phyloP scores from a whole-genome alignment of 805 yeast species.

The Sugiyamaella valdiviana region DNA sequence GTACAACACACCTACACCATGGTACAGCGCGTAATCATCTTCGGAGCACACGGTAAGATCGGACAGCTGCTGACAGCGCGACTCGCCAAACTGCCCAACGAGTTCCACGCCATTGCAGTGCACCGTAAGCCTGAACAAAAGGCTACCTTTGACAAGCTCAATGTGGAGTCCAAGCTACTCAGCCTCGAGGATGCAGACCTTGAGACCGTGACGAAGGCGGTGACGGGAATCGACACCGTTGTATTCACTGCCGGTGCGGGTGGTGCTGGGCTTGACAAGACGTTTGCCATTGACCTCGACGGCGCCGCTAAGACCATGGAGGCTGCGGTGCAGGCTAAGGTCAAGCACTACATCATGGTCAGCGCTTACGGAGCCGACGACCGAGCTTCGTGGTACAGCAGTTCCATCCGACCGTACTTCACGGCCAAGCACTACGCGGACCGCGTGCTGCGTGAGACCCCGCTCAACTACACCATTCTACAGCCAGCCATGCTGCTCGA shows the following conservation, averaged over 20 bases:
- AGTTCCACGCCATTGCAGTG: slow-evolving; percentile 39
- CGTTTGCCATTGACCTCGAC: slow-evolving; percentile 53
- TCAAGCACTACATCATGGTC: slow-evolving; percentile 45
- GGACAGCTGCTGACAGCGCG: slow-evolving; percentile 43
- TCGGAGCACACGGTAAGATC: slow-evolving; percentile 62
- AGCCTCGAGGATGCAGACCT: slow-evolving; percentile 32
- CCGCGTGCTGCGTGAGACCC: slow-evolving; percentile 35
- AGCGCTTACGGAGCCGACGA: slow-evolving; percentile 53
- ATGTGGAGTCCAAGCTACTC: slow-evolving; percentile 34
- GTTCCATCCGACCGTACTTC: slow-evolving; percentile 43
- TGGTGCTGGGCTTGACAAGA: slow-evolving; percentile 43
- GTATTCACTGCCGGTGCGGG: slow-evolving; percentile 61
- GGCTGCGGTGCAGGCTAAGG: slow-evolving; percentile 42
- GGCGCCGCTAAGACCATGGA: slow-evolving; percentile 54
- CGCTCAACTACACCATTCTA: slow-evolving; percentile 50
- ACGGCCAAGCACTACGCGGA: slow-evolving; percentile 62
- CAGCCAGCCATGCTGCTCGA: slow-evolving; percentile 47
- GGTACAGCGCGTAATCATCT: slow-evolving; percentile 34
- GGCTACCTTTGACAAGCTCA: slow-evolving; percentile 34
- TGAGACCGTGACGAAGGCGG: slow-evolving; percentile 35
- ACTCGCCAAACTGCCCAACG: slow-evolving; percentile 27
- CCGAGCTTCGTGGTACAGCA: slow-evolving; percentile 40
- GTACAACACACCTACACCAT: no score
- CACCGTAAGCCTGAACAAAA: slow-evolving; percentile 45
- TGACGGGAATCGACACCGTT: slow-evolving; percentile 49